Conservation (phyloP, 768 basidiomycete genomes). For the Multifurca ochricompacta region DNA sequence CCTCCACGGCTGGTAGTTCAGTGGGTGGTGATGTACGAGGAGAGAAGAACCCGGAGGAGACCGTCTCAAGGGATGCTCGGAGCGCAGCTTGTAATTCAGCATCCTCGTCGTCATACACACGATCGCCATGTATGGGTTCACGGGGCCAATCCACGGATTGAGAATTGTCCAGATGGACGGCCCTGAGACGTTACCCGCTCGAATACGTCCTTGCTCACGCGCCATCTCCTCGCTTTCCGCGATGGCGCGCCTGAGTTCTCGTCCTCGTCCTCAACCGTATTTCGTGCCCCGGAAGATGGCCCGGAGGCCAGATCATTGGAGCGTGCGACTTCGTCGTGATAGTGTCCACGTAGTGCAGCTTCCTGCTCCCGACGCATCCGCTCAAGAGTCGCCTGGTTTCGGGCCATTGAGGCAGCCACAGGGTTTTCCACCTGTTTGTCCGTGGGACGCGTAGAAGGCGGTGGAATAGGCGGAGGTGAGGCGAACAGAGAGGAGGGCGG, state of each 20-base stretch:
- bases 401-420: constrained; percentile 14
- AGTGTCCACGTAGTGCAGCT: constrained; percentile 44
- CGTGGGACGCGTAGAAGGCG: constrained; percentile 22
- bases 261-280: constrained; percentile 44
- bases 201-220: constrained; percentile 25
- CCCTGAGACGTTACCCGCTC: constrained; percentile 19
- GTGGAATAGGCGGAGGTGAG: constrained; percentile 27
- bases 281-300: constrained; percentile 12
- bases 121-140: constrained; percentile 22
- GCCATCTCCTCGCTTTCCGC: constrained; percentile 50
- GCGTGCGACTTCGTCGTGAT: constrained; percentile 29
- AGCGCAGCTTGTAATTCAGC: constrained; percentile 82
- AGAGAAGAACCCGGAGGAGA: constrained; percentile 44
- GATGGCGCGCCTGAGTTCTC: constrained; percentile 49
- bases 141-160: neutral
- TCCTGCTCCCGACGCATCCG: constrained; percentile 48
- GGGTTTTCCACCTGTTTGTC: constrained; percentile 21
- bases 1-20: neutral
- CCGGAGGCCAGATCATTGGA: constrained; percentile 16
- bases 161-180: constrained; percentile 1
- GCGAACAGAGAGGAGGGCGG: constrained; percentile 21
- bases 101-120: constrained; percentile 82
- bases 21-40: constrained; percentile 24
- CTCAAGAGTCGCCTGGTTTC: constrained; percentile 24
- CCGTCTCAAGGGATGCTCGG: constrained; percentile 65